Evolutionary conservation across 2,329 filamentous ascomycete species (phyloP).

Genomic region (Ceratocystis lukuohia): DNA sequence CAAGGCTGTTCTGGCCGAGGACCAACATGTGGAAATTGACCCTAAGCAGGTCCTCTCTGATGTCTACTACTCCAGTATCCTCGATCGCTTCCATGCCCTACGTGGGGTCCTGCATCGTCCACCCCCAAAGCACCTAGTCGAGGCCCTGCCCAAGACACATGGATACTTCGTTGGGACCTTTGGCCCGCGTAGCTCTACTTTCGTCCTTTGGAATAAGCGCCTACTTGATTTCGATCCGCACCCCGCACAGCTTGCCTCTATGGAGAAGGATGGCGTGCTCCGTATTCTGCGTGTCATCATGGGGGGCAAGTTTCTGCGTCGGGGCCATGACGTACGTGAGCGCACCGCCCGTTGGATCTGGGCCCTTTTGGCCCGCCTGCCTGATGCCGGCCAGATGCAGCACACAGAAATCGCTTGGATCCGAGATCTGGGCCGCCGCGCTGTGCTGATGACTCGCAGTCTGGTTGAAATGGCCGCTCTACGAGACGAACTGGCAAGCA

Average conservation of each 20-base stretch:
- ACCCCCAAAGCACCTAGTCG: slow-evolving; percentile 40
- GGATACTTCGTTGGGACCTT: slow-evolving; percentile 43
- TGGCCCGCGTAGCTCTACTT: slow-evolving; percentile 37
- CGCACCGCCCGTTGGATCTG: slow-evolving; percentile 73
- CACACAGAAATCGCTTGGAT: slow-evolving; percentile 64
- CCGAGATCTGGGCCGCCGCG: slow-evolving; percentile 66
- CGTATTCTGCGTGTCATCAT: slow-evolving; percentile 54
- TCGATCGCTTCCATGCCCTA: slow-evolving; percentile 50
- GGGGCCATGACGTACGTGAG: slow-evolving; percentile 45
- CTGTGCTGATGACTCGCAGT: slow-evolving; percentile 46
- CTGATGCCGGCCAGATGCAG: slow-evolving; percentile 59
- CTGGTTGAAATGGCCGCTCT: slow-evolving; percentile 40
- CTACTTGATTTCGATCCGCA: slow-evolving; percentile 42
- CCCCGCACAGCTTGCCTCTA: slow-evolving; percentile 46
- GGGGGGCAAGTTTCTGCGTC: slow-evolving; percentile 48
- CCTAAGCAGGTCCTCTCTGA: slow-evolving; percentile 39
- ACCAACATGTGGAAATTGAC: slow-evolving; percentile 25
- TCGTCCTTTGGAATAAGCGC: slow-evolving; percentile 38
- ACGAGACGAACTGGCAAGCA: slow-evolving; percentile 30
- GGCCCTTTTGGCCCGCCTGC: slow-evolving; percentile 63
- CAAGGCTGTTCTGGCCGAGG: slow-evolving; percentile 25
- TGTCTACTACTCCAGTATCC: slow-evolving; percentile 54
- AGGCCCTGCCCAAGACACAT: slow-evolving; percentile 40
- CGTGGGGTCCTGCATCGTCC: slow-evolving; percentile 45
- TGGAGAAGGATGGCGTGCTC: slow-evolving; percentile 54